A percentile compares a stretch with the other conserved stretches of the same genome.
phyloP scores from a whole-genome alignment of 1,139 yeast species.

The Nematodospora anomalae region DNA sequence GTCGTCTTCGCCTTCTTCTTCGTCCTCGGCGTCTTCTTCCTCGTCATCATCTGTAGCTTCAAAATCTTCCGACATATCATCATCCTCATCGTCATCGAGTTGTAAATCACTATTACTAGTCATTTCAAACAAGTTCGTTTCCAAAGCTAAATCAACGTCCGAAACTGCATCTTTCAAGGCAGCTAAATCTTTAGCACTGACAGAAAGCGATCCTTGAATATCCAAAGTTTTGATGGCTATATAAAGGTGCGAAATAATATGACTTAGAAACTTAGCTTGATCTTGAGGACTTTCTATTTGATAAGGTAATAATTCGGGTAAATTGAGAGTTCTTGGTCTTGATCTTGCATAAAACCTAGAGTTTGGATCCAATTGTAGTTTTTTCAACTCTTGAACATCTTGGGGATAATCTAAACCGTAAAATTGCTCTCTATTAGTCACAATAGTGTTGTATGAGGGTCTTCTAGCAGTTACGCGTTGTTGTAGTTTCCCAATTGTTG shows the following conservation, averaged over 20 bases:
- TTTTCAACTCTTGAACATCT: slow-evolving; percentile 40
- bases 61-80: slow-evolving; percentile 35
- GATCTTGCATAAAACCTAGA: slow-evolving; percentile 60
- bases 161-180: slow-evolving; percentile 34
- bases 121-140: slow-evolving; percentile 49
- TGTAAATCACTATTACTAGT: slow-evolving; percentile 31
- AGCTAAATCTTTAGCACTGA: slow-evolving; percentile 63
- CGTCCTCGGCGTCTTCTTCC: slow-evolving; percentile 41
- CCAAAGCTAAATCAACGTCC: slow-evolving; percentile 55
- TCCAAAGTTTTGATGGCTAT: slow-evolving; percentile 78
- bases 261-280: slow-evolving; percentile 73
- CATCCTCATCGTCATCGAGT: slow-evolving; percentile 44
- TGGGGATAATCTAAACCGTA: slow-evolving; percentile 63
- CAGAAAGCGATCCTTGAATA: slow-evolving; percentile 68
- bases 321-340: slow-evolving; percentile 53
- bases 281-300: slow-evolving; percentile 67
- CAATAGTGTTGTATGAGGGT: slow-evolving; percentile 39
- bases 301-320: slow-evolving; percentile 74
- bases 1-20: slow-evolving; percentile 27
- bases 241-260: slow-evolving; percentile 75
- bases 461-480: slow-evolving; percentile 22
- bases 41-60: slow-evolving; percentile 44
- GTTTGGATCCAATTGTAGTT: slow-evolving; percentile 44
- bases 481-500: slow-evolving; percentile 20
- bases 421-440: slow-evolving; percentile 39